These are phyloP conservation scores for Penicillium concentricum DNA, from an alignment of 2,329 filamentous ascomycete species.

Conservation along the genomic window DNA sequence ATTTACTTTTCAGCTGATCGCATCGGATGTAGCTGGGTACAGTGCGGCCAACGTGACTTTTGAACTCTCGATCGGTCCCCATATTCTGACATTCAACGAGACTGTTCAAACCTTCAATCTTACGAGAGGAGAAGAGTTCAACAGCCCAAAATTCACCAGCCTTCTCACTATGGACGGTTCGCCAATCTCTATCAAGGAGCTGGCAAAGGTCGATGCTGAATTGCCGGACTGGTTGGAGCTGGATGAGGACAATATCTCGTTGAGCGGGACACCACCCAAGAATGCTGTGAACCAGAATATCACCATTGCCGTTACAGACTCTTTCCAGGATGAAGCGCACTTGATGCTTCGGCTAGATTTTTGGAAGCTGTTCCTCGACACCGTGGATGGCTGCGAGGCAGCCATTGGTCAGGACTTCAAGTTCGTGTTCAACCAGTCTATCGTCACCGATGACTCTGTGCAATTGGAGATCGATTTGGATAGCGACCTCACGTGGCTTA, in stretches of 20 bases:
- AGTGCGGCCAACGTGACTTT: conserved; percentile 65
- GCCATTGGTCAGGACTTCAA: conserved; percentile 51
- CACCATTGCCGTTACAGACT: conserved; percentile 59
- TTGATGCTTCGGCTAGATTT: conserved; percentile 53
- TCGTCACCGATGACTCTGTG: conserved; percentile 43
- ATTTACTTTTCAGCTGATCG: conserved; percentile 71
- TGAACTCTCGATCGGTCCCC: conserved; percentile 68
- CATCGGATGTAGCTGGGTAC: conserved; percentile 78
- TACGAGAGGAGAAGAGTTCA: conserved; percentile 52
- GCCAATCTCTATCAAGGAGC: conserved; percentile 48
- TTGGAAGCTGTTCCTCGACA: conserved; percentile 44
- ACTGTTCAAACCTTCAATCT: conserved; percentile 59
- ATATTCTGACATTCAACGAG: conserved; percentile 65
- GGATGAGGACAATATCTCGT: conserved; percentile 58
- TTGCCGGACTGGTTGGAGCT: conserved; percentile 70
- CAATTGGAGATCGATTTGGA: conserved; percentile 47
- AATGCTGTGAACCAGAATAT: conserved; percentile 62
- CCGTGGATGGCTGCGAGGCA: conserved; percentile 48
- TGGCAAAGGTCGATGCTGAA: conserved; percentile 54
- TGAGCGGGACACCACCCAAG: conserved; percentile 65
- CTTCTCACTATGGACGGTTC: conserved; percentile 60
- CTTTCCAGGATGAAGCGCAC: conserved; percentile 59
- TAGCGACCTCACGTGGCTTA: conserved; percentile 47
- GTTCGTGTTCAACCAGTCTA: conserved; percentile 47
- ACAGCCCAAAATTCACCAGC: conserved; percentile 53